Percentiles rank a stretch among this genome's conserved stretches.
phyloP scores from a whole-genome alignment of 2,329 filamentous ascomycete genomes.

The Fusarium tanahbumbuense region DNA sequence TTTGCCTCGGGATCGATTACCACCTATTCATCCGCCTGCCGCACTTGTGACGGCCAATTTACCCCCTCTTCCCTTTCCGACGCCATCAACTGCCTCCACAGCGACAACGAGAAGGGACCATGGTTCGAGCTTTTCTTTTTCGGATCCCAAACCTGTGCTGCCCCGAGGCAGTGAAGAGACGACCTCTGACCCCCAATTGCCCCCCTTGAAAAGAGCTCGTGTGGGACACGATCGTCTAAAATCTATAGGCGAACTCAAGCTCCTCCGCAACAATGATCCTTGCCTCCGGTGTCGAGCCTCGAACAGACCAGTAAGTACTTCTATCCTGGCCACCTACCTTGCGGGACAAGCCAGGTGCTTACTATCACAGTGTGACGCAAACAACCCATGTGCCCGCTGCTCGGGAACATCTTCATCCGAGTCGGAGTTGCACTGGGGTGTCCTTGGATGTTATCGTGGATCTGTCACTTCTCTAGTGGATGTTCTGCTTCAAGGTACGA shows the following conservation, averaged over 20 bases:
- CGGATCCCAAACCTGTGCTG: constrained; percentile 52
- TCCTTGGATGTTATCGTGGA: constrained; percentile 64
- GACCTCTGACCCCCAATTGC: constrained; percentile 64
- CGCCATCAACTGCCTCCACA: constrained; percentile 47
- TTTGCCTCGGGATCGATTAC: constrained; percentile 40
- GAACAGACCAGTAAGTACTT: constrained; percentile 57
- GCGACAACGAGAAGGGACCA: constrained; percentile 46
- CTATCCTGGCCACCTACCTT: not conserved
- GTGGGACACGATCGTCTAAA: constrained; percentile 65
- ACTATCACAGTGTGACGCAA: constrained; percentile 61
- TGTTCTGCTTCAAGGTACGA: constrained; percentile 62
- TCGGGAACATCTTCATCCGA: constrained; percentile 52
- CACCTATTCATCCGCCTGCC: constrained; percentile 56
- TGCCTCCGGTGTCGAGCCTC: constrained; percentile 65
- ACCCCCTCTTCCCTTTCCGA: constrained; percentile 47
- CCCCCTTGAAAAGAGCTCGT: constrained; percentile 65
- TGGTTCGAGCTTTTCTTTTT: constrained; percentile 52
- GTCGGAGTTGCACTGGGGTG: constrained; percentile 60
- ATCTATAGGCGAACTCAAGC: constrained; percentile 67
- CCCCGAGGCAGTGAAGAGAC: constrained; percentile 58
- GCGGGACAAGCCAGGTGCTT: constrained; percentile 12
- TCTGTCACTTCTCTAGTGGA: constrained; percentile 61
- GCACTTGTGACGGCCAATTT: constrained; percentile 46
- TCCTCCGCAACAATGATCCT: constrained; percentile 60
- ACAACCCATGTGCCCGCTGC: constrained; percentile 62